These are phyloP conservation scores for Aspergillus bombycis DNA, from an alignment of 2,329 filamentous ascomycete species.

Conservation along the genomic window DNA sequence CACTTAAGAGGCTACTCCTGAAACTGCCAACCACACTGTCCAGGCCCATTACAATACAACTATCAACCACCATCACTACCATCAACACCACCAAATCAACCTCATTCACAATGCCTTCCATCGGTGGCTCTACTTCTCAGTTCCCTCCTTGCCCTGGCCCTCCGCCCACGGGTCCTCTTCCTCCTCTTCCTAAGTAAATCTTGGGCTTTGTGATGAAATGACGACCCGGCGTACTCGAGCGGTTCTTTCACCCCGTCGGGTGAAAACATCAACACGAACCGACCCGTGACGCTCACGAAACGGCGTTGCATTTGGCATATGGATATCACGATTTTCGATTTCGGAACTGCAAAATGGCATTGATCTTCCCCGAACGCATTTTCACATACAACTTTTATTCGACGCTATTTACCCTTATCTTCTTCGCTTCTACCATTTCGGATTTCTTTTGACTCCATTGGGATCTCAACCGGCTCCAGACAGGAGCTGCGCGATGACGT, in stretches of 20 bases:
- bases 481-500: slow-evolving; percentile 18
- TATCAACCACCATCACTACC: not conserved
- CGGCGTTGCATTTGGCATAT: slow-evolving; percentile 27
- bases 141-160: slow-evolving; percentile 45
- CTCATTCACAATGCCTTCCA: slow-evolving; percentile 38
- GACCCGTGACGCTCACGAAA: slow-evolving; percentile 25
- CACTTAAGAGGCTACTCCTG: not conserved
- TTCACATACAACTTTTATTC: slow-evolving; percentile 21
- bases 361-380: not conserved
- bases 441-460: slow-evolving; percentile 12
- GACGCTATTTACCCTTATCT: slow-evolving; percentile 8
- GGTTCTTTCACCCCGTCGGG: slow-evolving; percentile 18
- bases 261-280: slow-evolving; percentile 9
- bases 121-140: slow-evolving; percentile 36
- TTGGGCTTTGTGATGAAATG: slow-evolving; percentile 32
- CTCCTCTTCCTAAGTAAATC: slow-evolving; percentile 43
- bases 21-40: slow-evolving; percentile 6
- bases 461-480: slow-evolving; percentile 11
- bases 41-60: slow-evolving; percentile 5
- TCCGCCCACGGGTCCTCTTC: slow-evolving; percentile 44
- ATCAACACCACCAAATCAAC: slow-evolving; percentile 9
- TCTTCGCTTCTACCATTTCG: slow-evolving; percentile 11
- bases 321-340: slow-evolving; percentile 39
- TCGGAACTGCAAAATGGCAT: slow-evolving; percentile 29
- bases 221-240: slow-evolving; percentile 34